Evolutionary conservation across 805 yeast species (phyloP).

Genomic region (Cyberlindnera nakhonratchasimensis): DNA sequence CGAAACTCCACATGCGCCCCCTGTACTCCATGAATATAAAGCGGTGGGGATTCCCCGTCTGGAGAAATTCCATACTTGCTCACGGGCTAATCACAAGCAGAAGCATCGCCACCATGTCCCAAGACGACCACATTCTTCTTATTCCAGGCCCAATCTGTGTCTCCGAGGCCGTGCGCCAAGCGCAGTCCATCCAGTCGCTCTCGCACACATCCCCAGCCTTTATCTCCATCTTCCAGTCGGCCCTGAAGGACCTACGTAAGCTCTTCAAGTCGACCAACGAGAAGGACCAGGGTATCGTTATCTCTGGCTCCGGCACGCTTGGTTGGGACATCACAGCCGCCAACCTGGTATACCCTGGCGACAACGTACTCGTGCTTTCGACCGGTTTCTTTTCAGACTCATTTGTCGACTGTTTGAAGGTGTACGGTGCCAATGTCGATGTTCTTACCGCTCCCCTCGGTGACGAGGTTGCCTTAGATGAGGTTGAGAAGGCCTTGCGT

Average conservation of each 20-base stretch:
- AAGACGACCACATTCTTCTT: constrained; percentile 37
- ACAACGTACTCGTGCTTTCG: constrained; percentile 73
- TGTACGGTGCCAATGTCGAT: constrained; percentile 76
- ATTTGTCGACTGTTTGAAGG: constrained; percentile 69
- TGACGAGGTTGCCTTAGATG: constrained; percentile 54
- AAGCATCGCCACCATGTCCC: constrained; percentile 6
- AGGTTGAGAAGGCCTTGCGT: constrained; percentile 53
- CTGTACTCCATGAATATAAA: constrained; percentile 4
- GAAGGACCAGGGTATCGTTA: constrained; percentile 72
- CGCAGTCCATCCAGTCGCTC: constrained; percentile 79
- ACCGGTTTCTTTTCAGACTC: constrained; percentile 90
- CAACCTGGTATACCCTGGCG: constrained; percentile 64
- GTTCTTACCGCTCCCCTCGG: constrained; percentile 72
- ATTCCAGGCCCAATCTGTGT: constrained; percentile 89
- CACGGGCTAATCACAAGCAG: neutral
- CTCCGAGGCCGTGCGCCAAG: constrained; percentile 71
- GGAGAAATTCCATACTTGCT: neutral
- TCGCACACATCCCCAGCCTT: constrained; percentile 92
- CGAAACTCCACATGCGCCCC: constrained; percentile 1
- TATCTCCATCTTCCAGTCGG: constrained; percentile 65
- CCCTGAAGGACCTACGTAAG: constrained; percentile 62
- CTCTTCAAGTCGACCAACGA: constrained; percentile 68
- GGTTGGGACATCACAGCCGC: constrained; percentile 93
- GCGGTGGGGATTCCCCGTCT: constrained; percentile 1
- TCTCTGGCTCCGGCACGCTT: constrained; percentile 89